Base-by-base conservation (phyloP, 1,139 yeast genomes). In the Magnusiomyces clavatus region DNA sequence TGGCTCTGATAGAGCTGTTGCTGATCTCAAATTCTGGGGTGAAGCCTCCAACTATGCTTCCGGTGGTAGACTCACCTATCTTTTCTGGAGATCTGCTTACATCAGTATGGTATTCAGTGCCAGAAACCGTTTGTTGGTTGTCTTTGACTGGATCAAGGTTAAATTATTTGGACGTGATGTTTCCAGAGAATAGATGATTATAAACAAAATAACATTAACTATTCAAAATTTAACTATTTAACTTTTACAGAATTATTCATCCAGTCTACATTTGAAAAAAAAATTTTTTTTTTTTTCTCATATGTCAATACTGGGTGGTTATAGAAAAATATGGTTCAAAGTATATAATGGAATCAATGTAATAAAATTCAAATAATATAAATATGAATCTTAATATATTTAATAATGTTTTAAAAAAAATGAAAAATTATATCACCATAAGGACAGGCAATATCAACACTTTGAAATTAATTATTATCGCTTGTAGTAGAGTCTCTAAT, bases 41-140 rank as follows among this genome's bases (percentile, higher is more conserved):
- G 89, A 85, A 64, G 83, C 87, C 79, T 45, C 51, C 38, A 83
- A 87, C 59, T 83, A 84, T 63, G 81, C 90, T 39, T 74, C 89
- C 50, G 94, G 95, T 57, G 97, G 97, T 63, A 77, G 86, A 44
- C 75, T 86, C 67, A 87, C 97, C 48, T 89, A 83, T 76, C 76
- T 86, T 69, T 83, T 90, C 79, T 90, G 97, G 97, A 83, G 95
- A 74, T 83, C 90, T 40, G 95, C 95, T 47, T 89, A 90, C 72
- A 79, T 90, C 61, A 82, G 87, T 71, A 89, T 89, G 96, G 86
- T 94, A 72, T 82, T 90, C 69, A 82, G 94, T 51, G 82, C 85
- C 64, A 83, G 89, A 73, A 88, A 86, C 76, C 90, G 87, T 77
- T 75, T 87, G 58, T 77, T 88, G 67, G 95, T 89, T 55, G 78